Evolutionary conservation across 116 monocot species (phyloP), one percentile per base, ranked within the genome.

Genomic region (Posidonia oceanica): DNA sequence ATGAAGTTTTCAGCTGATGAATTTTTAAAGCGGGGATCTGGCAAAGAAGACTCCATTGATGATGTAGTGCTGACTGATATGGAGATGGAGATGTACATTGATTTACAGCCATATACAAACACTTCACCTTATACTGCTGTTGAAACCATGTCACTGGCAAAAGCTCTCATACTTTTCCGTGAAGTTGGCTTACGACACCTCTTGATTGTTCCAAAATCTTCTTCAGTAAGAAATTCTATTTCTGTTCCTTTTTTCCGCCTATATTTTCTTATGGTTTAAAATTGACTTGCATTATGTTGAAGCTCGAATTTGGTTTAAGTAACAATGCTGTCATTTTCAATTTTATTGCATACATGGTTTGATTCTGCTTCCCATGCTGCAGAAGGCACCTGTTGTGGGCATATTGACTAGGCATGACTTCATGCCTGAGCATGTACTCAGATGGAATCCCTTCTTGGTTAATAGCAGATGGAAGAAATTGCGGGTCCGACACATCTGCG

Each of bases 381-480:
- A 95, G 91, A 81, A 86, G 67, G 68, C 78, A 48, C 95, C 91
- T 39, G 86, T 95, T 11, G 94, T 88, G 10, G 95, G 95, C 1
- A 88, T 95, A 57, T 64, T 95, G 61, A 95, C 91, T 7, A 91
- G 95, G 75, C 95, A 95, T 66, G 95, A 95, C 72, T 91, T 95
- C 66, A 88, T 91, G 84, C 84, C 95, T 0, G 95, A 91, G 61
- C 88, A 91, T 76, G 78, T 91, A 42, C 66, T 91, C 52, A 83
- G 81, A 5, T 59, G 88, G 79, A 82, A 91, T 67, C 95, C 88
- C 4, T 65, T 62, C 20, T 52, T 91, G 74, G 29, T 63, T 59
- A 77, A 68, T 23, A 82, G 80, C 69, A 80, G 79, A 54, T 80
- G 81, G 74, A 88, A 84, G 67, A 78, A 82, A 58, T 63, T 83